phyloP scores from a whole-genome alignment of 106 monocot genomes.

The Dioscorea dumetorum region DNA sequence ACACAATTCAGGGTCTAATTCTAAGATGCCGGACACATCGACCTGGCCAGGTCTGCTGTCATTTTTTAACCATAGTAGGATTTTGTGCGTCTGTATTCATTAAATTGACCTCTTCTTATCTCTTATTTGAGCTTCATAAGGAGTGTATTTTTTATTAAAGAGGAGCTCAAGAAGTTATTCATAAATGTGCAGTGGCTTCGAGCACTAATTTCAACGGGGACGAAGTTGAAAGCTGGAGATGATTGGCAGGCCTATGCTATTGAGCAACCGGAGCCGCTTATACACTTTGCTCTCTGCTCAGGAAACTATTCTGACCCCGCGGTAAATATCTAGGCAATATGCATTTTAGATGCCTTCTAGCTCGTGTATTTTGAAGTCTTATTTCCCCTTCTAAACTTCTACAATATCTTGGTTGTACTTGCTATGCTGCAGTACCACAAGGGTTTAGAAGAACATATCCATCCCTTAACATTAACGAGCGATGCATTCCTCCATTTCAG shows the following conservation, averaged over 20 bases:
- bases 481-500: conserved; percentile 12
- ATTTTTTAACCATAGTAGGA: too few species aligned
- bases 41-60: conserved; percentile 36
- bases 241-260: conserved; percentile 46
- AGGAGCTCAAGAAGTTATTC: background rate
- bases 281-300: conserved; percentile 62
- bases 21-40: conserved; percentile 36
- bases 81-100: too few species aligned
- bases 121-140: too few species aligned
- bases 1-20: conserved; percentile 40
- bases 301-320: conserved; percentile 41
- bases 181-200: conserved; percentile 45
- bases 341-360: too few species aligned
- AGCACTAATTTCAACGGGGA: conserved; percentile 32
- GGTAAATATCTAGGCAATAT: conserved; percentile 7
- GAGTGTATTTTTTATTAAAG: too few species aligned
- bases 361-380: too few species aligned
- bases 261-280: conserved; percentile 41
- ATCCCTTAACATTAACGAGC: too few species aligned
- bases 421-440: too few species aligned
- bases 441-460: too few species aligned
- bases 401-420: too few species aligned
- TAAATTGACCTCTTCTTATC: too few species aligned
- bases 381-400: too few species aligned
- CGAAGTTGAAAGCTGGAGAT: conserved; percentile 30